Evolutionary conservation across 352 stramenopile species (phyloP), one percentile per base, ranked within the genome.

Genomic region (Phytophthora ramorum): DNA sequence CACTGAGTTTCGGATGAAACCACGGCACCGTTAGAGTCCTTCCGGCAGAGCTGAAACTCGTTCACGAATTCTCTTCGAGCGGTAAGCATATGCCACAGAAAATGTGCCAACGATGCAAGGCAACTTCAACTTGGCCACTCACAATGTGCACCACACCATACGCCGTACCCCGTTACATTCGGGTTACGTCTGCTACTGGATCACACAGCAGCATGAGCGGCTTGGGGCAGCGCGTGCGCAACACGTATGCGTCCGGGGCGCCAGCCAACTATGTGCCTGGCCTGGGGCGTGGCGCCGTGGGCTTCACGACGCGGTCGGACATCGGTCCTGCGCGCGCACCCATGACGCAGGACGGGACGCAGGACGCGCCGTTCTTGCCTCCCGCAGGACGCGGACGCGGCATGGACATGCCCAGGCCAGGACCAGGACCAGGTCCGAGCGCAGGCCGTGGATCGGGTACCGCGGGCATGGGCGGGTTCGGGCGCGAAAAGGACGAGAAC

Each of bases 301-400:
- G 97, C 20, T 99, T 99, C 76, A 99, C 97, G 6, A 99, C 97
- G 16, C 93, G 97, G 13, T 98, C 91, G 51, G 97, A 99, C 71
- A 98, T 99, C 62, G 97, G 97, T 6, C 93, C 96, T 4, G 95
- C 92, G 49, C 79, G 90, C 17, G 78, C 85, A 8, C 78, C 88
- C 9, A 75, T 83, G 54, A 69, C 73, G 7, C 76, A 82, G 13
- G 86, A 93, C 41, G 89, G 81, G 17, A 75, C 80, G 19, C 88
- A 89, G 35, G 58, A 80, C 3, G 82, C 89, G 10, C 83, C 90
- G 12, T 82, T 83, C 43, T 80, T 96, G 7, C 97, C 97, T 43
- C 61, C 71, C 2, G 69, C 69, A 0, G 95, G 95, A 0, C 74
- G 89, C 2, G 96, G 96, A 17, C 53, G 68, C 2, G 78, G 71